Conservation (phyloP, 176 grass and related monocot species). For the Poa pratensis region DNA sequence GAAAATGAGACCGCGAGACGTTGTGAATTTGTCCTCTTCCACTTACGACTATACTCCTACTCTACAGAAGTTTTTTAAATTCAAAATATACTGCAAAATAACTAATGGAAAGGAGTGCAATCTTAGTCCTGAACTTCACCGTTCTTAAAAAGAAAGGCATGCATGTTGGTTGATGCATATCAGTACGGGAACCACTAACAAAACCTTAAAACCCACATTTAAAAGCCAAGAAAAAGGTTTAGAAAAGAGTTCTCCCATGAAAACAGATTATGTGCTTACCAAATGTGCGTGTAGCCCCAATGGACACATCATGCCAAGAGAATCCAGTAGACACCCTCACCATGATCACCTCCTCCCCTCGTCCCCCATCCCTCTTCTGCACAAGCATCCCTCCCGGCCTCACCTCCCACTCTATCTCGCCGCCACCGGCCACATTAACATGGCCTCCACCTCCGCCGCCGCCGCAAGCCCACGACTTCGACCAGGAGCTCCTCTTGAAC, state of each 20-base stretch:
- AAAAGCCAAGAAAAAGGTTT: neutral
- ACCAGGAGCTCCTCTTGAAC: slow-evolving; percentile 83
- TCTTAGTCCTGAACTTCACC: slow-evolving; percentile 24
- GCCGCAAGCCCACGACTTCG: slow-evolving; percentile 44
- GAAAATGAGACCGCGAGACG: neutral
- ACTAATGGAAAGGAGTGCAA: slow-evolving; percentile 3
- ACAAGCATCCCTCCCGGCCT: slow-evolving; percentile 96
- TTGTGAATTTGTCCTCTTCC: neutral
- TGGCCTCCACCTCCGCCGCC: slow-evolving; percentile 20
- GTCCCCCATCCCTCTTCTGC: slow-evolving; percentile 79
- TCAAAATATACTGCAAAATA: neutral
- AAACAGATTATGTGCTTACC: slow-evolving; percentile 48
- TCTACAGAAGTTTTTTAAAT: neutral
- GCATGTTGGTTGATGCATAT: neutral
- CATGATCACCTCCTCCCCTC: slow-evolving; percentile 56
- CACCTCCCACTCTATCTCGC: slow-evolving; percentile 90
- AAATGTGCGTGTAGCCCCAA: slow-evolving; percentile 81
- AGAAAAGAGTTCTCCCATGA: neutral
- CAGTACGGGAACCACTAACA: neutral
- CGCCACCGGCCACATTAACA: neutral
- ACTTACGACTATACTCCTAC: neutral
- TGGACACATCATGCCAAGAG: slow-evolving; percentile 83
- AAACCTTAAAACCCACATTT: neutral
- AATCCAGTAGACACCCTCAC: slow-evolving; percentile 83
- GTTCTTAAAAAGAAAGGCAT: neutral